Percentiles rank a stretch among this genome's conserved stretches.
Evolutionary conservation across 192 early-diverging fungal genomes (phyloP).

Genomic region (Coemansia sp.): DNA sequence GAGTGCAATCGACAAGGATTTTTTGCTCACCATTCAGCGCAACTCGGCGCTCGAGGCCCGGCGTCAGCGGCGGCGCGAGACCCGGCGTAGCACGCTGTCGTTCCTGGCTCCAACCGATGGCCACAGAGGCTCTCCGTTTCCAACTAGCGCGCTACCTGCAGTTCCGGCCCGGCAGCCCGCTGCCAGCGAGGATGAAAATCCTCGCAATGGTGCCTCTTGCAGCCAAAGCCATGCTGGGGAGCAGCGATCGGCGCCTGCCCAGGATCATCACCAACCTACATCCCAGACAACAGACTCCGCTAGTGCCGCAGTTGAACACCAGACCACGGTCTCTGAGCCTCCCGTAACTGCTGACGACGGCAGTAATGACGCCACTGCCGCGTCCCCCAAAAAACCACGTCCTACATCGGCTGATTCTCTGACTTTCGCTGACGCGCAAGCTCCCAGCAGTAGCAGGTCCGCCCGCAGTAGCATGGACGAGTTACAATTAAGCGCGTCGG

Average conservation of each 20-base stretch:
- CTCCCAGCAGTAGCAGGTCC: slow-evolving; percentile 24
- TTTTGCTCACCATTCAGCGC: slow-evolving; percentile 47
- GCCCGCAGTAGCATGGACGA: slow-evolving; percentile 27
- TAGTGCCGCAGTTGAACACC: not conserved
- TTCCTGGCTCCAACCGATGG: slow-evolving; percentile 16
- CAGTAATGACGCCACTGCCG: slow-evolving; percentile 4
- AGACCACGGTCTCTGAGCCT: slow-evolving; percentile 7
- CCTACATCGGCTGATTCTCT: slow-evolving; percentile 35
- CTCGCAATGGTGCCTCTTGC: not conserved
- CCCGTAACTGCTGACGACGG: not conserved
- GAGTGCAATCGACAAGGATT: slow-evolving; percentile 44
- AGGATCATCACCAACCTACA: slow-evolving; percentile 6
- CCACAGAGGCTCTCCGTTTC: not conserved
- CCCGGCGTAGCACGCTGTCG: slow-evolving; percentile 47
- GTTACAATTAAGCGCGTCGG: not conserved
- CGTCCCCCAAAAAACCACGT: slow-evolving; percentile 17
- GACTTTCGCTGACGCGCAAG: slow-evolving; percentile 25
- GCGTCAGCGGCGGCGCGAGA: slow-evolving; percentile 46
- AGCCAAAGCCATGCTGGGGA: slow-evolving; percentile 12
- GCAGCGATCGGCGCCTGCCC: slow-evolving; percentile 8
- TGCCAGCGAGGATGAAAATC: slow-evolving; percentile 3
- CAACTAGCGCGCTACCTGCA: not conserved
- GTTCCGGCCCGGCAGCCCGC: not conserved
- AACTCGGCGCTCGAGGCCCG: slow-evolving; percentile 48
- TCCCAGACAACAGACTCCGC: slow-evolving; percentile 1